Evolutionary conservation across 805 yeast genomes (phyloP).

Genomic region (Hanseniaspora osmophila): DNA sequence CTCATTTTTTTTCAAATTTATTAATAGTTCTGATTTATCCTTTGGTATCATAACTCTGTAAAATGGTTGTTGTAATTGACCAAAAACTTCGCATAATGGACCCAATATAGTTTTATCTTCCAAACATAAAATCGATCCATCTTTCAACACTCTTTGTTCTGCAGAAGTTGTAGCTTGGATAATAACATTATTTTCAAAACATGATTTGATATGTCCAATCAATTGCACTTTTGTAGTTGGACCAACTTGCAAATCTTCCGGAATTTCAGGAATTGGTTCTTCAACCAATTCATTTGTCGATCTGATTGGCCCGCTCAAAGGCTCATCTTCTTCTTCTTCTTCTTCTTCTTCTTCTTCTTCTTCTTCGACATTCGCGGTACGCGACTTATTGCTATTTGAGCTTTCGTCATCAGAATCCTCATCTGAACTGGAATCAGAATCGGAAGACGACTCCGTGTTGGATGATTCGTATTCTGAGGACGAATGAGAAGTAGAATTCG

Average conservation of each 20-base stretch:
- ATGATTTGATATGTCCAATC: slow-evolving; percentile 53
- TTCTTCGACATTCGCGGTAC: slow-evolving; percentile 11
- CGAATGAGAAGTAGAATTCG: slow-evolving; percentile 1
- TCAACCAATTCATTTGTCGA: slow-evolving; percentile 68
- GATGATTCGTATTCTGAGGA: no score
- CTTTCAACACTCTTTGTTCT: slow-evolving; percentile 70
- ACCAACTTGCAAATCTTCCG: slow-evolving; percentile 43
- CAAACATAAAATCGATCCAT: slow-evolving; percentile 60
- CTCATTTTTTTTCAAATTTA: slow-evolving; percentile 21
- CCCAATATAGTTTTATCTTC: slow-evolving; percentile 62
- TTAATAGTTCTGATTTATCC: slow-evolving; percentile 7
- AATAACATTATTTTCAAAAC: slow-evolving; percentile 60
- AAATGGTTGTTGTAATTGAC: slow-evolving; percentile 68
- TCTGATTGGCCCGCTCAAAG: slow-evolving; percentile 47
- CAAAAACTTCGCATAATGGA: slow-evolving; percentile 75
- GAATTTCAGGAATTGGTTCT: slow-evolving; percentile 53
- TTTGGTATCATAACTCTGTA: slow-evolving; percentile 53
- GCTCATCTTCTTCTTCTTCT: slow-evolving; percentile 30
- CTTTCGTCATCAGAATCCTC: slow-evolving; percentile 9
- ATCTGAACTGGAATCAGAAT: neutral
- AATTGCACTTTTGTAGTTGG: slow-evolving; percentile 52
- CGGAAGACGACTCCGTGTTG: no score
- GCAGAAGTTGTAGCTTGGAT: slow-evolving; percentile 66
- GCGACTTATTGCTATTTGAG: no score
- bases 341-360: slow-evolving; percentile 4